phyloP scores from a whole-genome alignment of 306 rosid species.

The Quercus bicolor region DNA sequence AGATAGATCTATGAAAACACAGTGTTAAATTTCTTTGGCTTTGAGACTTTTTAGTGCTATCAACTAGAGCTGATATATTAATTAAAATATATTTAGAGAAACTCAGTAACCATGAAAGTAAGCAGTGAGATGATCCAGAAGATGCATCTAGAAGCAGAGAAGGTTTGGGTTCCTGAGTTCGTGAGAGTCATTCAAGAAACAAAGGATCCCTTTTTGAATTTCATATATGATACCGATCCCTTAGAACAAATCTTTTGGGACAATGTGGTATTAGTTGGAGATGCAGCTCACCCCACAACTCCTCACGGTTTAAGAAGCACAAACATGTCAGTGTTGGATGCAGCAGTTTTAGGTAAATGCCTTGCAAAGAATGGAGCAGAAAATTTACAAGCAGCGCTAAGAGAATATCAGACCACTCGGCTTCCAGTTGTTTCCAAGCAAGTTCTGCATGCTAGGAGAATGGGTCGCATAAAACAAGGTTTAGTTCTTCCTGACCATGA shows the following conservation, averaged over 20 bases:
- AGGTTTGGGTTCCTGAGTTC: slow-evolving; percentile 68
- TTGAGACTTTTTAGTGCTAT: not conserved
- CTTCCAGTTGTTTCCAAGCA: slow-evolving; percentile 58
- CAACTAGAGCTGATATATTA: no score
- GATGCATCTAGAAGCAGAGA: slow-evolving; percentile 65
- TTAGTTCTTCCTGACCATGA: slow-evolving; percentile 40
- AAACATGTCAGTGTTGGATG: no score
- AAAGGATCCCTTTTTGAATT: slow-evolving; percentile 53
- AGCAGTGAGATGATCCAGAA: slow-evolving; percentile 53
- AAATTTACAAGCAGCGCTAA: slow-evolving; percentile 53
- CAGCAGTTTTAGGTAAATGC: slow-evolving; percentile 22
- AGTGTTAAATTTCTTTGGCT: not conserved
- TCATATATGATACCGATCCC: no score
- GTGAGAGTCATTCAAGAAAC: slow-evolving; percentile 61
- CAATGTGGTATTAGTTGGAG: no score
- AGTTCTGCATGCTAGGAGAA: slow-evolving; percentile 64
- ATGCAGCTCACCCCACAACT: no score
- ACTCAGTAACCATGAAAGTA: slow-evolving; percentile 32
- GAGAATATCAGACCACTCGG: slow-evolving; percentile 60
- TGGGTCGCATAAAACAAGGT: slow-evolving; percentile 74
- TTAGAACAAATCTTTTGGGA: no score
- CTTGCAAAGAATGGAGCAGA: slow-evolving; percentile 62
- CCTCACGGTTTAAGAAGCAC: no score
- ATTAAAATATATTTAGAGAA: no score
- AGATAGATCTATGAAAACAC: not conserved